Evolutionary conservation across 495 filamentous ascomycete genomes (phyloP), one percentile per base, ranked within the genome.

Genomic region (Aspergillus bridgeri): DNA sequence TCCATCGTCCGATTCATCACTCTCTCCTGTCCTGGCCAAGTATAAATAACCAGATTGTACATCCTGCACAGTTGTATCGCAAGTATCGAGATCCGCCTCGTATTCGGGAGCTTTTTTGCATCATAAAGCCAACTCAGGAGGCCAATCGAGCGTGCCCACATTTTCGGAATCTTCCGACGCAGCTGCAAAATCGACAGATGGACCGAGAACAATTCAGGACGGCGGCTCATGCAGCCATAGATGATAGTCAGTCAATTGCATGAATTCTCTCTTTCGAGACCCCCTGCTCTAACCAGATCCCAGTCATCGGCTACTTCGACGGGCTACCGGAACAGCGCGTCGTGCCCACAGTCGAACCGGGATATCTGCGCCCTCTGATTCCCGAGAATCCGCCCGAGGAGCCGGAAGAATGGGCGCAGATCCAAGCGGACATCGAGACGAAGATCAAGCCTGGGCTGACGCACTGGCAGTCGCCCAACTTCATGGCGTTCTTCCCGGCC

Each of bases 401-500:
- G 20, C 85, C 87, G 42, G 91, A 98, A 71, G 57, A 77, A 63
- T 97, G 92, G 92, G 68, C 74, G 43, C 76, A 82, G 49, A 97
- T 98, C 64, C 90, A 96, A 64, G 75, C 81, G 24, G 93, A 98
- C 71, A 86, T 98, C 48, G 89, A 92, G 63, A 69, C 81, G 15
- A 91, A 94, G 65, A 96, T 98, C 70, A 86, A 96, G 70, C 94
- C 94, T 0, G 94, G 94, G 3, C 75, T 98, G 53, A 98, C 94
- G 0, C 94, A 98, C 73, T 98, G 94, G 89, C 90, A 96, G 70
- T 89, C 86, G 3, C 94, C 94, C 2, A 93, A 94, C 69, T 98
- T 96, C 81, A 89, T 96, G 82, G 94, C 94, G 38, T 98, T 92
- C 83, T 98, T 89, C 73, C 91, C 94, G 15, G 91, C 91, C 18